phyloP scores from a whole-genome alignment of 176 grass and related monocot species.

The Coix lacrymajobi region DNA sequence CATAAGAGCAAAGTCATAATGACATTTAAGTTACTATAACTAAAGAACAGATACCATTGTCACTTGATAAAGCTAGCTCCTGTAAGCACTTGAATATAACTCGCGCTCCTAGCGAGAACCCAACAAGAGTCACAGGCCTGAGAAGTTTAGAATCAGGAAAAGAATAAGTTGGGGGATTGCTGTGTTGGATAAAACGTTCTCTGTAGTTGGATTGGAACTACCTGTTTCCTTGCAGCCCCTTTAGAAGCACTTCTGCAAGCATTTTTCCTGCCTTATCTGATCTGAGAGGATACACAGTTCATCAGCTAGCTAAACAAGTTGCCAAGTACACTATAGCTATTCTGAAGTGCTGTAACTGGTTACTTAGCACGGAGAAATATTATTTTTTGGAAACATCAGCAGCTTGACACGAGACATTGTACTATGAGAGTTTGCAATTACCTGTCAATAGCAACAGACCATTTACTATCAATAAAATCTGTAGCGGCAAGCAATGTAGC shows the following conservation, averaged over 20 bases:
- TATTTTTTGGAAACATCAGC: not conserved
- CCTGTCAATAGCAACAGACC: slow-evolving; percentile 93
- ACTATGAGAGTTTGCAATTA: slow-evolving; percentile 19
- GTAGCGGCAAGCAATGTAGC: slow-evolving; percentile 79
- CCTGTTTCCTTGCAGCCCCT: slow-evolving; percentile 95
- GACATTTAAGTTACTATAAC: not conserved
- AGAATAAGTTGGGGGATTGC: not conserved
- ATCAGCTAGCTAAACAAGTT: not conserved
- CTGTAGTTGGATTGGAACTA: slow-evolving; percentile 13
- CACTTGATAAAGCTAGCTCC: slow-evolving; percentile 63
- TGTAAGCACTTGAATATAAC: slow-evolving; percentile 95
- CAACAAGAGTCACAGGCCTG: slow-evolving; percentile 92
- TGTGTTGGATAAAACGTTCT: not conserved
- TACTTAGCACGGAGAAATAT: not conserved
- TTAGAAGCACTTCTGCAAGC: slow-evolving; percentile 86
- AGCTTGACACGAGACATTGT: not conserved
- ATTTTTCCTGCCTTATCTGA: slow-evolving; percentile 96
- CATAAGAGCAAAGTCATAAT: not conserved
- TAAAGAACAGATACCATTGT: slow-evolving; percentile 54
- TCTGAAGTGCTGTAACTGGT: not conserved
- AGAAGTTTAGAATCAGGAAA: slow-evolving; percentile 1
- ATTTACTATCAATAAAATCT: slow-evolving; percentile 98
- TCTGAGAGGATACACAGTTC: slow-evolving; percentile 33
- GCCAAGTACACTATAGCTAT: not conserved
- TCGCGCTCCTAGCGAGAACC: slow-evolving; percentile 87